Base-by-base conservation (phyloP, 805 yeast species). In the Wickerhamiella musiphila region DNA sequence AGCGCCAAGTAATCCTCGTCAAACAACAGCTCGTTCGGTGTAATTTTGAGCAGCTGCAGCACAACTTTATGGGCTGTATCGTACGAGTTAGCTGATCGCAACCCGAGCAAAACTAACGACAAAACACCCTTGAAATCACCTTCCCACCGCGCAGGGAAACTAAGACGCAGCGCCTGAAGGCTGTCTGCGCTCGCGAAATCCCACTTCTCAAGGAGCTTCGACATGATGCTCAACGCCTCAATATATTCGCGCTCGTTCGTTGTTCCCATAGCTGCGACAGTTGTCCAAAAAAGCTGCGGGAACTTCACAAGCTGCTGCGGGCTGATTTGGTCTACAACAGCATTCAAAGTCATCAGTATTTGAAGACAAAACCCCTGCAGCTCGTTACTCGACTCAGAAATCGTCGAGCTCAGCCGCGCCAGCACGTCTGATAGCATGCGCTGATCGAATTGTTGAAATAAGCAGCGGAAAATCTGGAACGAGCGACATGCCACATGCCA, bases 321-420 rank as follows among this genome's bases (percentile, higher is more conserved):
- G 42, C 74, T 78, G 28, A 83, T 56, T 46, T 82, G 93, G 0
- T 93, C 90, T 2, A 86, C 78, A 10, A 83, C 73, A 0, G 95
- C 93, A 56, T 86, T 83, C 45, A 90, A 54, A 0, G 98, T 86
- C 95, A 90, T 86, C 40, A 90, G 57, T 34, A 90, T 90, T 54
- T 90, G 98, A 84, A 90, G 79, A 0, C 95, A 75, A 54, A 92
- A 92, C 1, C 94, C 94, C 54, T 86, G 96, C 23, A 90, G 84
- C 44, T 90, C 98, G 1, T 69, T 57, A 8, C 82, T 71, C 25
- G 74, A 82, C 50, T 92, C 99, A 1, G 94, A 73, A 6, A 90
- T 75, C 0, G 99, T 92, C 45, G 83, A 84, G 0, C 94, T 81
- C 19, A 90, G 61, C 37, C 99, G 67, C 35, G 86, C 93, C 8